Base-by-base conservation (phyloP, 2,329 filamentous ascomycete species). In the Fusarium acutatum region DNA sequence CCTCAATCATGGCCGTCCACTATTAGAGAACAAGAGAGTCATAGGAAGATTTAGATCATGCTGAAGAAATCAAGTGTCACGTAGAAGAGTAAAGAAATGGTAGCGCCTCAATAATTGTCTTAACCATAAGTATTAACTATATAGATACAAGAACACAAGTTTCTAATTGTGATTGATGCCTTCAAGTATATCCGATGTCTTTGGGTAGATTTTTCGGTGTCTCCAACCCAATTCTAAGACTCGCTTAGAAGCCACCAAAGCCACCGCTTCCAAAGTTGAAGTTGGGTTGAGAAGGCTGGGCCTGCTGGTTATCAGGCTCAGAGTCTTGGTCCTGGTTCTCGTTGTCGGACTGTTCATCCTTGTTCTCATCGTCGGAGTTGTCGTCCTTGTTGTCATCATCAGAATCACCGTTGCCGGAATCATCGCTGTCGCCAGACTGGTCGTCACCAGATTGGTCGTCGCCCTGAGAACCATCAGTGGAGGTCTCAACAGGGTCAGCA, bases 231-330 rank as follows among this genome's bases (percentile, higher is more conserved):
- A 9, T 24, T 11, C 1, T 22, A 10, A 22, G 17, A 4, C 14
- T 35, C 6, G 6, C 22, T 40, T 41, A 60, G 32, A 67, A 67
- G 4, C 64, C 62, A 6, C 64, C 62, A 11, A 67, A 67, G 28
- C 54, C 47, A 14, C 50, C 38, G 8, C 22, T 53, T 34, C 50
- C 62, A 44, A 59, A 67, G 26, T 34, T 22, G 20, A 54, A 54
- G 34, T 34, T 60, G 4, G 54, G 40, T 6, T 65, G 60, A 34
- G 44, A 26, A 34, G 59, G 63, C 46, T 53, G 49, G 18, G 34
- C 14, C 10, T 64, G 63, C 12, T 67, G 49, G 18, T 34, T n/a
- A 1, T n/a, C 11, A 20, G 52, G 11, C 18, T 6, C 46, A 7
- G 61, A 49, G 2, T 41, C 52, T n/a, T 67, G 18, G 10, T 67